Evolutionary conservation across 371 early-diverging fungal genomes (phyloP), one percentile per base, ranked within the genome.

Genomic region (Mucor indicus): DNA sequence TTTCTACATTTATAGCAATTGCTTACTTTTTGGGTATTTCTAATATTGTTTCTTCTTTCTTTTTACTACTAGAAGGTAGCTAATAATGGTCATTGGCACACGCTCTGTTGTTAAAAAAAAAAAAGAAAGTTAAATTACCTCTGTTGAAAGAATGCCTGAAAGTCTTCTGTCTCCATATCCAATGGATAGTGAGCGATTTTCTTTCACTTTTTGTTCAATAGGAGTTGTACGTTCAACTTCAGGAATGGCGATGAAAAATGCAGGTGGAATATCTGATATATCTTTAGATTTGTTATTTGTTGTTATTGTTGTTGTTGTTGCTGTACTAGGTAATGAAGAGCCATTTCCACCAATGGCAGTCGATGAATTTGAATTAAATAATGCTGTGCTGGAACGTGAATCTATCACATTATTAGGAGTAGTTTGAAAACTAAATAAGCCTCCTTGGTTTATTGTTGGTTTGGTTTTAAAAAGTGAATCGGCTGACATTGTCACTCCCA

Each of bases 111-210:
- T 8, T 29, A 29, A 8, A 29, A 29, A 29, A 6, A 12, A 8
- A 29, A 29, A 12, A 29, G 6, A 29, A 29, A 29, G n/a, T n/a
- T n/a, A 4, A 29, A 9, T 48, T 59, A 59, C 60, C 35, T 59
- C 46, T 27, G 53, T 23, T 6, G 53, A 31, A n/a, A n/a, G n/a
- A 25, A 59, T 41, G 11, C 43, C 33, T 15, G 60, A 59, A 12
- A 59, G 50, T 42, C 60, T 44, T 50, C 60, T 44, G 19, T 59
- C 49, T 6, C 54, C 60, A 32, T 59, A 41, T 2, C 49, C 50
- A 24, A 44, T 38, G 1, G 44, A 36, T 16, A 39, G 12, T 5
- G 48, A 44, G 8, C 41, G 15, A 4, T 44, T 30, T 1, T 38
- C 17, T 33, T 12, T 48, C 4, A 24, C 15, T 9, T 48, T 40